Percentiles rank a stretch among this genome's conserved stretches.
phyloP scores from a whole-genome alignment of 352 stramenopile species.

The Phytophthora pisi region DNA sequence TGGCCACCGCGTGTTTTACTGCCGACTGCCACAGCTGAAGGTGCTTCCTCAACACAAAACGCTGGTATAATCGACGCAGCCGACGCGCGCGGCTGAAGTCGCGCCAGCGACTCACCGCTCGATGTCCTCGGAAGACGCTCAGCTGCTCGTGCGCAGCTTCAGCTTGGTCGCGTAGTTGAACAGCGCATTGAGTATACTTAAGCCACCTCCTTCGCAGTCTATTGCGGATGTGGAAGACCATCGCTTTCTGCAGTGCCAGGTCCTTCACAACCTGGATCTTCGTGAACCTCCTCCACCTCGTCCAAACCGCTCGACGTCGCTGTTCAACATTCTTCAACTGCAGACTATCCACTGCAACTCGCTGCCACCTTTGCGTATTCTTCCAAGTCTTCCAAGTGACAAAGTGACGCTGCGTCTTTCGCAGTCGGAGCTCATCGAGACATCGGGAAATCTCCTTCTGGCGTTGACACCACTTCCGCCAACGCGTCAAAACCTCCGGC shows the following conservation, averaged over 20 bases:
- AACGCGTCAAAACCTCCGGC: conserved; percentile 27
- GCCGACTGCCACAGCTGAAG: conserved; percentile 39
- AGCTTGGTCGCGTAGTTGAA: conserved; percentile 5
- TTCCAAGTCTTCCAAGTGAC: conserved; percentile 18
- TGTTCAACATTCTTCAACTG: conserved; percentile 5
- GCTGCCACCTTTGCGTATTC: conserved; percentile 23
- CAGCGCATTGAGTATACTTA: conserved; percentile 7
- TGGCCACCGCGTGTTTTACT: conserved; percentile 37
- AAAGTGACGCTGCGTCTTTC: conserved; percentile 15
- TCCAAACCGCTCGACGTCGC: conserved; percentile 22
- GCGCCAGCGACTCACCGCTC: conserved; percentile 34
- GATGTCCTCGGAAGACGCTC: conserved; percentile 11
- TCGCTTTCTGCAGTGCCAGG: conserved; percentile 5
- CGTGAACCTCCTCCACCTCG: conserved; percentile 26
- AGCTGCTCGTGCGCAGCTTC: conserved; percentile 18
- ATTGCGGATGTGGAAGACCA: conserved; percentile 23
- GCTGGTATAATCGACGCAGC: conserved; percentile 20
- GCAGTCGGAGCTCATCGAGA: conserved; percentile 7
- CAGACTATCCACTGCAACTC: conserved; percentile 17
- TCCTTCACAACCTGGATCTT: conserved; percentile 12
- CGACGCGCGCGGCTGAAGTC: conserved; percentile 3
- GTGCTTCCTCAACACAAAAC: conserved; percentile 50
- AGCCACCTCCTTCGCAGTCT: conserved; percentile 35
- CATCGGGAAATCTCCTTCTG: conserved; percentile 6
- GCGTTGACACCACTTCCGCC: conserved; percentile 19